These are phyloP conservation scores for Tuctoria greenei DNA, from an alignment of 176 grass and related monocot species.

Conservation along the genomic window DNA sequence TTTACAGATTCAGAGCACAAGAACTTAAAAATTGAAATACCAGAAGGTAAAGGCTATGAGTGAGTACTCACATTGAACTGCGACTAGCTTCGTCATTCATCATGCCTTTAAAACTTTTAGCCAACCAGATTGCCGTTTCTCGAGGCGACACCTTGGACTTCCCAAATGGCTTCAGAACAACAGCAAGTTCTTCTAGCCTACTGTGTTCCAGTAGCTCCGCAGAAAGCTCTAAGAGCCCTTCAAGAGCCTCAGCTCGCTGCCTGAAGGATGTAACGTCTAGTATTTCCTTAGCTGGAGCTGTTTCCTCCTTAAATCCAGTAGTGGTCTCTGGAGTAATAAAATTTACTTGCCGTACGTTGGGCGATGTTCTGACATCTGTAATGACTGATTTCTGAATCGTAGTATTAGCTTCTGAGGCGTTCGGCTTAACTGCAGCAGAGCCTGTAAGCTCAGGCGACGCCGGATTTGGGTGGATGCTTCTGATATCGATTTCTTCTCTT, in stretches of 20 bases:
- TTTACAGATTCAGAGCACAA: constrained; percentile 21
- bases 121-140: constrained; percentile 98
- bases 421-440: constrained; percentile 35
- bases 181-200: constrained; percentile 79
- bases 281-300: constrained; percentile 63
- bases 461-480: constrained; percentile 44
- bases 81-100: constrained; percentile 86
- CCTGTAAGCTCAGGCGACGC: constrained; percentile 40
- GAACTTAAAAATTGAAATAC: constrained; percentile 1
- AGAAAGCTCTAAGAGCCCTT: constrained; percentile 94
- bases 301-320: constrained; percentile 50
- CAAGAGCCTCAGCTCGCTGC: constrained; percentile 88
- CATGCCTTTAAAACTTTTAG: constrained; percentile 97
- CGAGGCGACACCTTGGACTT: constrained; percentile 92
- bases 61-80: constrained; percentile 44
- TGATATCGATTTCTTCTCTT: constrained; percentile 62
- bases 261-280: constrained; percentile 94
- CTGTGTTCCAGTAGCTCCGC: constrained; percentile 78
- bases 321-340: constrained; percentile 40
- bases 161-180: constrained; percentile 96
- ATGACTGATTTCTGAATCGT: constrained; percentile 30
- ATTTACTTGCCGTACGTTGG: constrained; percentile 37
- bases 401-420: constrained; percentile 37
- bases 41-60: not conserved
- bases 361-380: constrained; percentile 44